Base-by-base conservation (phyloP, 1,139 yeast species). In the Taphrina populina region DNA sequence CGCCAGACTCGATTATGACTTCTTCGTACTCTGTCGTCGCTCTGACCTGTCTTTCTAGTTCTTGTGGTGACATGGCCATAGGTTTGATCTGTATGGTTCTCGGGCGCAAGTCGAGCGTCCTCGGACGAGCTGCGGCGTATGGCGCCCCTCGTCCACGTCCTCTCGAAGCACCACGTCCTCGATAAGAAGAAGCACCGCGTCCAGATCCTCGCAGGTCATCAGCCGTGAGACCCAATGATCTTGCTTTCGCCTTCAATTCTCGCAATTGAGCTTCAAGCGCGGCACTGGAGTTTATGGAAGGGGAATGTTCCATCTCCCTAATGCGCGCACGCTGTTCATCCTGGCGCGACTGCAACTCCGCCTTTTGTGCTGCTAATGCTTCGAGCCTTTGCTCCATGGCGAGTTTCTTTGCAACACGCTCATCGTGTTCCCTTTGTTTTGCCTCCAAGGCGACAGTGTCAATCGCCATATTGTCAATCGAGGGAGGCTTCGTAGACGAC, bases 351-450 rank as follows among this genome's bases (percentile, higher is more conserved):
- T 60, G 61, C 58, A 74, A 62, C 34, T 63, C 66, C 17, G 69
- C 69, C 57, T 73, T 73, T 53, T 71, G 62, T 11, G 64, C 67
- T 45, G 72, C 64, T 19, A 74, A 52, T 47, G 68, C 67, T 49
- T 68, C 67, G 52, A 72, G 62, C 52, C 68, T 66, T 5, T 65
- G 68, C 30, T 70, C 70, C 57, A 68, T 66, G 41, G 65, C 71
- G 45, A 66, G 62, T 60, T 70, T 69, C 62, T 69, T 69, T 23
- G 64, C 67, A 59, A 67, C 67, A 60, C 72, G 71, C 59, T 67
- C 72, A 59, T 74, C 76, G 64, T 73, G 73, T 60, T 68, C 73
- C 59, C 64, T 66, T 63, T 76, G 80, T 17, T 40, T 40, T 58
- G 69, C 71, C 56, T 69, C 71, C 10, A 64, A 68, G 60, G 74